Evolutionary conservation across 1,284 basidiomycete genomes (phyloP), one percentile per base, ranked within the genome.

Genomic region (Ganoderma resinaceum): DNA sequence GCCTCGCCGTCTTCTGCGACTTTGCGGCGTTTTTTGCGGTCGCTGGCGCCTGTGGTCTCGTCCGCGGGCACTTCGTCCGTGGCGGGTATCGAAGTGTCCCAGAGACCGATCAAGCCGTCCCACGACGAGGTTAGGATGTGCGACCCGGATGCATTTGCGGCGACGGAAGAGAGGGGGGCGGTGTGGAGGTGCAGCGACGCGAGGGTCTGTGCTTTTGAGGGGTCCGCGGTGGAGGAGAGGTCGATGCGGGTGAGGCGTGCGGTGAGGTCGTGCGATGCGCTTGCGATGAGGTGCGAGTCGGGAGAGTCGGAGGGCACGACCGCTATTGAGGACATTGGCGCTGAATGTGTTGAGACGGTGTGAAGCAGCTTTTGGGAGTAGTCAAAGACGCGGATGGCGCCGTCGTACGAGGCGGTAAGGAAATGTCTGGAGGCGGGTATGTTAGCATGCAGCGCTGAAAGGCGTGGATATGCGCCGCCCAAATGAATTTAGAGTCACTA

Each of bases 371-470:
- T 85, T 79, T 91, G 87, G 2, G 91, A 86, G 65, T 91, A 88
- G 75, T 94, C 89, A 74, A 95, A 94, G 3, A 90, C 80, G 64
- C 92, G 91, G 58, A 95, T 74, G 62, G 87, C 84, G 7, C 93
- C 93, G 72, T 96, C 93, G 75, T 96, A 97, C 1, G 93, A 94
- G 0, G 89, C 90, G 0, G 95, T 92, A 2, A 95, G 76, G 76
- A 96, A 91, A 73, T 90, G 84, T 38, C 94, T 91, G 69, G 31
- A 33, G 46, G 20, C 11, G 23, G 8, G 23, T 26, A 26, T 26
- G 23, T 49, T 14, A 49, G 46, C 46, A 9, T n/a, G 11, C 46
- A 4, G 46, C 5, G 11, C 8, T 26, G 11, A 14, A 23, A 49
- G 14, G 23, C 46, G 23, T 49, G 46, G 12, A 12, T 26, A 49